These are phyloP conservation scores for sorghum (Sorghum bicolor) DNA, from an alignment of 176 grass and related monocot species.

Conservation along the genomic window Sorghum_bicolor_NCBIv3 NC_012876.2:54326001-54326500, in stretches of 20 bases:
- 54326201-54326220: constrained; percentile 7
- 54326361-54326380: not conserved
- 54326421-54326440: not conserved
- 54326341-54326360: not conserved
- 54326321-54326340: not conserved
- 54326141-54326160: too few species aligned
- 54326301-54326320: not conserved
- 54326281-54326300: too few species aligned
- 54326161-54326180: too few species aligned
- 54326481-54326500: not conserved
- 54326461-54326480: not conserved
- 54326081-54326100: too few species aligned
- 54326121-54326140: too few species aligned
- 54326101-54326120: too few species aligned
- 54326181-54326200: too few species aligned
- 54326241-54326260: constrained; percentile 28
- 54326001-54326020: too few species aligned
- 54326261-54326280: not conserved
- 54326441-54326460: not conserved
- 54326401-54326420: not conserved
- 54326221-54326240: constrained; percentile 39
- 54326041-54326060: too few species aligned
- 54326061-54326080: too few species aligned
- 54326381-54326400: not conserved
- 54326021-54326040: too few species aligned